phyloP scores from a whole-genome alignment of 495 filamentous ascomycete species.

The Daldinia vernicosa region DNA sequence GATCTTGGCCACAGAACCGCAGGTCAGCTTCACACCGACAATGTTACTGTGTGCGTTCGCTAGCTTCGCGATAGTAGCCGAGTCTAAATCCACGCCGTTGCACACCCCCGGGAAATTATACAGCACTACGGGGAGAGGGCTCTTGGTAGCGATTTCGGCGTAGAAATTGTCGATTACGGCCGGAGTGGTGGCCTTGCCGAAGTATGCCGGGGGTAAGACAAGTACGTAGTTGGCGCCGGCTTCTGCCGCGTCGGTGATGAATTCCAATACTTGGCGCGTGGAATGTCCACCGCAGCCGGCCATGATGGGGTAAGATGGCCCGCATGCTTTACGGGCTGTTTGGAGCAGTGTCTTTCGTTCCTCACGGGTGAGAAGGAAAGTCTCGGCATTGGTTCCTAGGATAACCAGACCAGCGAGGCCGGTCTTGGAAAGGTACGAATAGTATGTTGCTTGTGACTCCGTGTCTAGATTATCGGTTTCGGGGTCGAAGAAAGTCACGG shows the following conservation, averaged over 20 bases:
- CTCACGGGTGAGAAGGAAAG: constrained; percentile 69
- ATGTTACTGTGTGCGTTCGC: constrained; percentile 58
- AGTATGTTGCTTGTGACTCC: constrained; percentile 61
- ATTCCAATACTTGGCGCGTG: constrained; percentile 68
- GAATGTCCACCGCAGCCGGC: constrained; percentile 71
- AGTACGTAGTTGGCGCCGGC: constrained; percentile 69
- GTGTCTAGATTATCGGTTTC: constrained; percentile 62
- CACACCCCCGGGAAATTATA: constrained; percentile 80
- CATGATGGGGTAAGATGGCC: constrained; percentile 65
- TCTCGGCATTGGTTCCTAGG: constrained; percentile 72
- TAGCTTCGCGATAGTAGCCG: constrained; percentile 65
- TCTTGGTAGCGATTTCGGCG: constrained; percentile 61
- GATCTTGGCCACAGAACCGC: constrained; percentile 72
- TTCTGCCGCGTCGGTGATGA: constrained; percentile 62
- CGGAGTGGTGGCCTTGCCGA: constrained; percentile 66
- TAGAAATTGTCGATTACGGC: constrained; percentile 70
- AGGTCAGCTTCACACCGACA: constrained; percentile 74
- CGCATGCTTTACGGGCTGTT: constrained; percentile 62
- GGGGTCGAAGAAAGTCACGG: constrained; percentile 64
- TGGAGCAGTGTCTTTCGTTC: constrained; percentile 63
- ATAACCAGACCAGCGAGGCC: constrained; percentile 68
- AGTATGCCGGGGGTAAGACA: constrained; percentile 71
- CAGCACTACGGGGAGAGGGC: constrained; percentile 66
- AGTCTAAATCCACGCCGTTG: constrained; percentile 75
- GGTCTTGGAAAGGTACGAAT: constrained; percentile 61